Base-by-base conservation (phyloP, 352 stramenopile genomes). In the Thraustochytrium sp. region DNA sequence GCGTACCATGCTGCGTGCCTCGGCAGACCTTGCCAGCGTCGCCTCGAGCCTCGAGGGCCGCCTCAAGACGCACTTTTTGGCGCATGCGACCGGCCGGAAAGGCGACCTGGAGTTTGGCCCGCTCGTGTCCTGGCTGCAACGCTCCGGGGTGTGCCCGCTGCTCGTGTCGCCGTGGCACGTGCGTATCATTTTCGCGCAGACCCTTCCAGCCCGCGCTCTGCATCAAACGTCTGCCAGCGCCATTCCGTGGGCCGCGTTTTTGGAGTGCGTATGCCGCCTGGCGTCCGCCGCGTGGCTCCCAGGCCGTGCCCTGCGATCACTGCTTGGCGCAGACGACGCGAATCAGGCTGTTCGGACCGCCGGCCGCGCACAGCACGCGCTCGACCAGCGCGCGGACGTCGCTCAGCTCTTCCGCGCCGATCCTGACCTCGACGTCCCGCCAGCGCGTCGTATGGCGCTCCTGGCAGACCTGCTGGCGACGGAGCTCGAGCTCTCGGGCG, bases 191-290 rank as follows among this genome's bases (percentile, higher is more conserved):
- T 62, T 62, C 46, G 31, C n/a, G 11, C 65, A 62, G 34, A 37
- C 42, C 2, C 2, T 77, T 68, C 13, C 11, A 68, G 8, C 29
- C 13, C 11, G 46, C 8, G 31, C 65, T 34, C 46, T 77, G n/a
- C 16, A 75, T 29, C 16, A 13, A 1, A 29, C 11, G 8, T 21
- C 16, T 29, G 61, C 18, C 2, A 29, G 26, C 34, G 23, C 16
- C 16, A 13, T 73, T 37, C n/a, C 36, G 18, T 77, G 26, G 23
- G 34, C 16, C 18, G 42, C 9, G 8, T 77, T 77, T 62, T 23
- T 77, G 9, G 65, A 77, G 31, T 23, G 26, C 8, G 8, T 77
- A 11, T 77, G 65, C n/a, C 65, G 65, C 8, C 65, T 77, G 9
- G 65, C 65, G 13, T 11, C 65, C 13, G 65, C 34, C 11, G 65